Evolutionary conservation across 164 flowering plant genomes (phyloP).

Genomic region (Euptelea pleiosperma): DNA sequence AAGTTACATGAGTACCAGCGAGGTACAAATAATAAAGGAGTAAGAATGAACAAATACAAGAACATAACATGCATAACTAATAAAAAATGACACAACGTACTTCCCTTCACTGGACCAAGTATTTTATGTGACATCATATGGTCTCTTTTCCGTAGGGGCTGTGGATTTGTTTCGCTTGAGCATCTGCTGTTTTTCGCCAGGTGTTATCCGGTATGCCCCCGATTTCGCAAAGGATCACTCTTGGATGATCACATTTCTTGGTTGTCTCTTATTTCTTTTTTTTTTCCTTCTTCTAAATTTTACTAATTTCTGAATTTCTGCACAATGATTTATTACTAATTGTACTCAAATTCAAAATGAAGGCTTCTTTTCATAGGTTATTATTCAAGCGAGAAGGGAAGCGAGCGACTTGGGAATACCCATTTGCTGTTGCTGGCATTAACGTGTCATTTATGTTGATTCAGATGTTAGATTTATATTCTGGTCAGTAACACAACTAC

Average conservation of each 20-base stretch:
- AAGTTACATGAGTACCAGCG: too few relatives aligned
- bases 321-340: constrained; percentile 57
- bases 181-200: constrained; percentile 82
- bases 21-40: too few relatives aligned
- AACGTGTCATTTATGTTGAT: constrained; percentile 89
- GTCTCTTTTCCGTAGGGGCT: constrained; percentile 65
- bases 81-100: too few relatives aligned
- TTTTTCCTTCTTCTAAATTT: too few relatives aligned
- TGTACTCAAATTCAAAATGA: constrained; percentile 49
- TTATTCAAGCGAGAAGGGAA: constrained; percentile 70
- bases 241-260: neutral
- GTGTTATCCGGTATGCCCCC: constrained; percentile 69
- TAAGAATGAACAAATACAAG: too few relatives aligned
- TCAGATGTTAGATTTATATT: constrained; percentile 79
- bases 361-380: constrained; percentile 90
- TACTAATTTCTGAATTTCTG: too few relatives aligned
- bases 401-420: constrained; percentile 97
- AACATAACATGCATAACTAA: too few relatives aligned
- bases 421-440: constrained; percentile 99
- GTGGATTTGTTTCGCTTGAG: constrained; percentile 91
- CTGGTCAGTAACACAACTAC: constrained; percentile 63
- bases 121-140: neutral
- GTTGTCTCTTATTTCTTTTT: neutral
- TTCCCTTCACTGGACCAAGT: too few relatives aligned
- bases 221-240: neutral